These are phyloP conservation scores for Gnomoniopsis sp. DNA, from an alignment of 2,329 filamentous ascomycete genomes.

Conservation along the genomic window DNA sequence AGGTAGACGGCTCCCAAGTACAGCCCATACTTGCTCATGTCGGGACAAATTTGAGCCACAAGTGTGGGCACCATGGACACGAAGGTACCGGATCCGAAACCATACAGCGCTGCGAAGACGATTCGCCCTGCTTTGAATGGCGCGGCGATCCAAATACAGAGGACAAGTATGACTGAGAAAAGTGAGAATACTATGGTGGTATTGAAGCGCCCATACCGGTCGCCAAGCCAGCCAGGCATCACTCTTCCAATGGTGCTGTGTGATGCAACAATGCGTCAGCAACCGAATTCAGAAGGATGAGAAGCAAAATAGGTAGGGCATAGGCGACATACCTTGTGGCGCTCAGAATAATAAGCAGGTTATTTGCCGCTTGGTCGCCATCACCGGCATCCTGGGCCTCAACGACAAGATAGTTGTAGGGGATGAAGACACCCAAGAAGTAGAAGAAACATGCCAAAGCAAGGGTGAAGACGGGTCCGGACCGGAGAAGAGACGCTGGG, in stretches of 20 bases:
- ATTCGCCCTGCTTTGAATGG: constrained; percentile 51
- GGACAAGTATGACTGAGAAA: constrained; percentile 34
- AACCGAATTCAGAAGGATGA: neutral
- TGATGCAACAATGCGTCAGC: neutral
- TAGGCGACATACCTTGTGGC: constrained; percentile 38
- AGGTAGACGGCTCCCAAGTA: constrained; percentile 56
- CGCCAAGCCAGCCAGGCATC: constrained; percentile 44
- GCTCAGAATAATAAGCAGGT: constrained; percentile 56
- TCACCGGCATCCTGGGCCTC: constrained; percentile 44
- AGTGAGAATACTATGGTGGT: constrained; percentile 42
- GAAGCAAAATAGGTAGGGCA: neutral
- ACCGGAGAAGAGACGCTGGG: constrained; percentile 41
- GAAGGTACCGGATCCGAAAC: constrained; percentile 62
- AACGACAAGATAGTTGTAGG: constrained; percentile 50
- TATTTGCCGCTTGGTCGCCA: constrained; percentile 36
- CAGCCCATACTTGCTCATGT: constrained; percentile 56
- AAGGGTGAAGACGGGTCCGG: constrained; percentile 40
- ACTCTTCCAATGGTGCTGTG: constrained; percentile 49
- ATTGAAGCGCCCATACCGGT: constrained; percentile 36
- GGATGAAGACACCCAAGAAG: constrained; percentile 52
- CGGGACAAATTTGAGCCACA: constrained; percentile 54
- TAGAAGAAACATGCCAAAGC: constrained; percentile 48
- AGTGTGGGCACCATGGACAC: constrained; percentile 56
- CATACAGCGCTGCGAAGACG: constrained; percentile 59
- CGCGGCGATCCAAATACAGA: constrained; percentile 40